These are phyloP conservation scores for Lactarius tabidus DNA, from an alignment of 768 basidiomycete species.

Conservation along the genomic window DNA sequence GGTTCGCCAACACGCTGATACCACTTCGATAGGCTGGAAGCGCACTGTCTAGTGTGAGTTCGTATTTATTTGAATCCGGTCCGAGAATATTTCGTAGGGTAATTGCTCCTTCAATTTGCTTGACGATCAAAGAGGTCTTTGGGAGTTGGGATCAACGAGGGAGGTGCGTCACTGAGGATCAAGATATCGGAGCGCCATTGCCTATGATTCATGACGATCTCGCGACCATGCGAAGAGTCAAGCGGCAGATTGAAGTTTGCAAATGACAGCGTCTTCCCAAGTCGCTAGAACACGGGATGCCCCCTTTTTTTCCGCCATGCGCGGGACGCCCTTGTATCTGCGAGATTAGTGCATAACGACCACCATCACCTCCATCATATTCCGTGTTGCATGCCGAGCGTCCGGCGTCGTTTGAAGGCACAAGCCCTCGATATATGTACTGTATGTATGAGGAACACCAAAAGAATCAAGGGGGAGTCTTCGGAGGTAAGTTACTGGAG, in stretches of 20 bases:
- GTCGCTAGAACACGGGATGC: background rate
- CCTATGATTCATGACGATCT: no score
- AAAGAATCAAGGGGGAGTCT: no score
- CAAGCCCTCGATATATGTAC: no score
- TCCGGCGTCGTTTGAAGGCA: no score
- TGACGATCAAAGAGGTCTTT: background rate
- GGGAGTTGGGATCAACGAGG: background rate
- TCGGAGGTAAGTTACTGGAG: no score
- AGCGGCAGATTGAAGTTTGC: background rate
- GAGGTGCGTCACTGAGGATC: background rate
- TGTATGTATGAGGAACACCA: no score
- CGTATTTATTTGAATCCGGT: background rate
- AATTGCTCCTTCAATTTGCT: background rate
- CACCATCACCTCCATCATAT: no score
- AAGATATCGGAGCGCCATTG: no score
- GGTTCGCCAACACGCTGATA: background rate
- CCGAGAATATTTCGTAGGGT: background rate
- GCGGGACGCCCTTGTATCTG: background rate
- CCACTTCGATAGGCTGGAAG: background rate
- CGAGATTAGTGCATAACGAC: background rate
- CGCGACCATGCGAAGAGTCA: no score
- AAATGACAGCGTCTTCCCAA: background rate
- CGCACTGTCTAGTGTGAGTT: background rate
- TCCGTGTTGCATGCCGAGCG: no score
- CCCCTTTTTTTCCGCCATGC: no score